Evolutionary conservation across 805 yeast species (phyloP), one percentile per base, ranked within the genome.

Genomic region (Huiozyma naganishii): DNA sequence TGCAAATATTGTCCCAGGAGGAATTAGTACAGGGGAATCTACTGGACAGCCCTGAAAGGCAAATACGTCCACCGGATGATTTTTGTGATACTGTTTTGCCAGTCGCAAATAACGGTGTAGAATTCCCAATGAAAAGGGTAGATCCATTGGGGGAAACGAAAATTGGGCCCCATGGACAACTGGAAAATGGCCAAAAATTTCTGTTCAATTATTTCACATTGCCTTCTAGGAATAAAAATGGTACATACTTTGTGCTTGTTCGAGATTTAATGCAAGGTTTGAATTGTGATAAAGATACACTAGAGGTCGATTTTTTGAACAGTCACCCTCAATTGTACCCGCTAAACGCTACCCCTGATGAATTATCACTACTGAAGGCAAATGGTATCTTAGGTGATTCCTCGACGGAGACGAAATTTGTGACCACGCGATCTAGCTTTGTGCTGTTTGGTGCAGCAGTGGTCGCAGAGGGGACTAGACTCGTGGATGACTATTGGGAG

Each of bases 401-500:
- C n/a, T 27, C 54, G 13, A 9, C n/a, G 17, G 13, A 36, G 12
- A 17, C 42, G 9, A 49, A 44, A 34, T 55, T 40, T 40, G 65
- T 70, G 7, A 65, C 74, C 9, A 72, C 74, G 3, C 64, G 69
- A 38, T 65, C 72, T 1, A 64, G 73, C 38, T 77, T 57, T 49
- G 59, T 75, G 42, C 63, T 62, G 39, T 76, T 73, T 56, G 81
- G 81, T 32, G 74, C 80, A 1, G 59, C 74, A 23, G 54, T 72
- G 2, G 54, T 77, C 17, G 58, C 59, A 1, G 54, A 59, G n/a
- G 82, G 81, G 6, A 57, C 59, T 33, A 65, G 80, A 45, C 64
- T 76, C 4, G 47, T 56, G 3, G 81, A 76, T 55, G 82, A 76
- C 54, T 76, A 77, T 53, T 77, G 78, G 77, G 80, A 74, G 48